Evolutionary conservation across 1,284 basidiomycete genomes (phyloP).

Genomic region (Crucibulum parvulum): DNA sequence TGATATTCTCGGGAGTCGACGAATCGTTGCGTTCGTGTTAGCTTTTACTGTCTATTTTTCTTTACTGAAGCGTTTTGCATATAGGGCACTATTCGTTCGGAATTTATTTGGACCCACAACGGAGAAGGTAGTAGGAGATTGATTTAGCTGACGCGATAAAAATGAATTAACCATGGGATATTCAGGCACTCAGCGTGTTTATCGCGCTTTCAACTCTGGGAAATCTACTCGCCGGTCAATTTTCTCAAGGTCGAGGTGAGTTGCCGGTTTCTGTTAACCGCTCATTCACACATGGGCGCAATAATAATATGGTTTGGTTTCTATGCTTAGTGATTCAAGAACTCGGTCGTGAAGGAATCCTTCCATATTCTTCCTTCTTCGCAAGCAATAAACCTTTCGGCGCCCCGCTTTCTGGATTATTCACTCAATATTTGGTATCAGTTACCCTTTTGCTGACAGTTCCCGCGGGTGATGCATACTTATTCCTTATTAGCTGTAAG

Average conservation of each 20-base stretch:
- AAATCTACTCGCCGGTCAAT: slow-evolving; percentile 66
- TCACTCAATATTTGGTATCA: slow-evolving; percentile 62
- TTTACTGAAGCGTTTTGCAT: not conserved
- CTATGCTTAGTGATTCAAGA: slow-evolving; percentile 65
- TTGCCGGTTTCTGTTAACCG: not conserved
- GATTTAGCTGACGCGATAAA: no score
- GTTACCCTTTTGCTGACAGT: slow-evolving; percentile 53
- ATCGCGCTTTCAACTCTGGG: slow-evolving; percentile 70
- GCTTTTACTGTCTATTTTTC: slow-evolving; percentile 1
- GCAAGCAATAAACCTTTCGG: slow-evolving; percentile 70
- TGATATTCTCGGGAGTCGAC: slow-evolving; percentile 66
- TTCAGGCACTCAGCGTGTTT: slow-evolving; percentile 61
- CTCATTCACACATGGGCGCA: not conserved
- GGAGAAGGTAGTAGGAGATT: slow-evolving; percentile 56
- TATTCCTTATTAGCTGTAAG: slow-evolving; percentile 70
- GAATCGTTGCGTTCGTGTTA: slow-evolving; percentile 63
- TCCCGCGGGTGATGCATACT: slow-evolving; percentile 72
- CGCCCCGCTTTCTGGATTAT: slow-evolving; percentile 64
- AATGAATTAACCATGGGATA: not conserved
- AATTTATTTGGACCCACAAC: slow-evolving; percentile 67
- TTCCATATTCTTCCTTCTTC: slow-evolving; percentile 67
- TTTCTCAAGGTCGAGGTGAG: slow-evolving; percentile 67
- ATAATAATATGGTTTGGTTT: not conserved
- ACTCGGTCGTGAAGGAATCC: slow-evolving; percentile 68
- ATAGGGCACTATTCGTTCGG: slow-evolving; percentile 70